A percentile compares a stretch with the other conserved stretches of the same genome.
Conservation (phyloP, 2,329 filamentous ascomycete species). For the Clarireedia paspali region DNA sequence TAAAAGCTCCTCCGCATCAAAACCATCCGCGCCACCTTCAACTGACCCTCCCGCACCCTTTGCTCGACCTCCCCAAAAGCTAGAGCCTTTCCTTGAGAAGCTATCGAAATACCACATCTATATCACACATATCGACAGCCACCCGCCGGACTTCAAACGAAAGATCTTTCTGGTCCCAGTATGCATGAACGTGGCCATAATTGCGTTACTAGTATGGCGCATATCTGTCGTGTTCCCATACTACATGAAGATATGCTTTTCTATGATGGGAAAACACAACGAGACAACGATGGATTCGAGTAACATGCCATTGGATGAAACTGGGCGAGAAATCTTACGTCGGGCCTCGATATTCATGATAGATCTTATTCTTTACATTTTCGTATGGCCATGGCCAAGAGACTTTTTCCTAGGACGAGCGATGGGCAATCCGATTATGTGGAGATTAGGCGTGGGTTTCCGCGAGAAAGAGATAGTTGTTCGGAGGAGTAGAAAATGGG, state of each 20-base stretch:
- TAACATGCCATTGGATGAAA: constrained; percentile 46
- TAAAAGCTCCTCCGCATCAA: constrained; percentile 12
- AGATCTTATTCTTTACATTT: constrained; percentile 62
- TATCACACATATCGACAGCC: constrained; percentile 73
- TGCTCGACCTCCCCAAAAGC: constrained; percentile 51
- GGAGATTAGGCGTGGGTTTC: constrained; percentile 72
- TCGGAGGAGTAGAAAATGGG: constrained; percentile 69
- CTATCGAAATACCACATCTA: constrained; percentile 69
- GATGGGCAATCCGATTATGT: constrained; percentile 56
- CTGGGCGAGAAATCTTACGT: constrained; percentile 40
- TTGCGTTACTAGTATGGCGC: constrained; percentile 57
- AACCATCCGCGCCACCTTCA: constrained; percentile 9
- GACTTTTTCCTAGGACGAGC: constrained; percentile 58
- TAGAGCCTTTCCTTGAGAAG: constrained; percentile 57
- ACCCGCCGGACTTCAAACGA: constrained; percentile 63
- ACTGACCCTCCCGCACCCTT: constrained; percentile 54
- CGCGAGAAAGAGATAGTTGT: constrained; percentile 74
- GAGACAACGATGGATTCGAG: constrained; percentile 56
- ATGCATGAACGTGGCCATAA: constrained; percentile 64
- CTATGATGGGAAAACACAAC: constrained; percentile 36
- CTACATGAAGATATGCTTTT: constrained; percentile 45
- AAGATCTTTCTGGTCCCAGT: constrained; percentile 78
- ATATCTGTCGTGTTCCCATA: constrained; percentile 60
- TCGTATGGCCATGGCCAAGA: constrained; percentile 66
- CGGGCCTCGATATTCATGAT: constrained; percentile 61